phyloP scores from a whole-genome alignment of 371 early-diverging fungal species.

The Dinochytrium kinnereticum region DNA sequence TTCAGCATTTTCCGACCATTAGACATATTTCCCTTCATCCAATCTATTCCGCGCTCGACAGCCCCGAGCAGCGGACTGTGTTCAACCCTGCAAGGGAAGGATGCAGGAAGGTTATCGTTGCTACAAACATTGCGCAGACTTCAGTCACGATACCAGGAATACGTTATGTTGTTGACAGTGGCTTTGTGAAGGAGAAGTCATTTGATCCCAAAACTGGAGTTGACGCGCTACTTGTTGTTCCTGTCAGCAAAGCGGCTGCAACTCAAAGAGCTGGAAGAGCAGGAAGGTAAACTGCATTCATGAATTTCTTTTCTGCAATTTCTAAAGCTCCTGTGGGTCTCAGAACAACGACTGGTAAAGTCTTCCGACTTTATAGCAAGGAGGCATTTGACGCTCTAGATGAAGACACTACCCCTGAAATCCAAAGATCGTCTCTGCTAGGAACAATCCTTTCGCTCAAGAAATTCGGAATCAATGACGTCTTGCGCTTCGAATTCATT shows the following conservation, averaged over 20 bases:
- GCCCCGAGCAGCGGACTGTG: constrained; percentile 48
- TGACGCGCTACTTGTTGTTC: constrained; percentile 77
- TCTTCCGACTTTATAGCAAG: constrained; percentile 68
- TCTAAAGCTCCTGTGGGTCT: not conserved
- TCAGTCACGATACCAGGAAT: constrained; percentile 89
- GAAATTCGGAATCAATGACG: constrained; percentile 58
- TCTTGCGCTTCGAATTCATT: constrained; percentile 66
- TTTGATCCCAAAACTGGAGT: constrained; percentile 79
- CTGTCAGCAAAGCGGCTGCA: constrained; percentile 72
- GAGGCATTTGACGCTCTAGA: constrained; percentile 56
- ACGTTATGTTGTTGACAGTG: constrained; percentile 89
- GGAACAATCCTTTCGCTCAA: constrained; percentile 59
- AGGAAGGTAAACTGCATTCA: constrained; percentile 43
- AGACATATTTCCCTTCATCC: constrained; percentile 46
- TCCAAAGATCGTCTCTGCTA: constrained; percentile 59
- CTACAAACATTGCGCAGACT: constrained; percentile 78
- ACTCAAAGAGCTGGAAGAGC: constrained; percentile 72
- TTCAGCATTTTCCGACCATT: constrained; percentile 35
- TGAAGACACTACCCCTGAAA: constrained; percentile 61
- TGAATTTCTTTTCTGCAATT: not conserved
- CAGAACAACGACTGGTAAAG: constrained; percentile 63
- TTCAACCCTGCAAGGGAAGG: constrained; percentile 50
- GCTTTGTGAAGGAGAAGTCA: constrained; percentile 89
- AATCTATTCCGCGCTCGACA: constrained; percentile 58
- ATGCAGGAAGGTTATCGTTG: constrained; percentile 62